Conservation (phyloP, 768 basidiomycete genomes). For the Gelatoporia subvermispora region DNA sequence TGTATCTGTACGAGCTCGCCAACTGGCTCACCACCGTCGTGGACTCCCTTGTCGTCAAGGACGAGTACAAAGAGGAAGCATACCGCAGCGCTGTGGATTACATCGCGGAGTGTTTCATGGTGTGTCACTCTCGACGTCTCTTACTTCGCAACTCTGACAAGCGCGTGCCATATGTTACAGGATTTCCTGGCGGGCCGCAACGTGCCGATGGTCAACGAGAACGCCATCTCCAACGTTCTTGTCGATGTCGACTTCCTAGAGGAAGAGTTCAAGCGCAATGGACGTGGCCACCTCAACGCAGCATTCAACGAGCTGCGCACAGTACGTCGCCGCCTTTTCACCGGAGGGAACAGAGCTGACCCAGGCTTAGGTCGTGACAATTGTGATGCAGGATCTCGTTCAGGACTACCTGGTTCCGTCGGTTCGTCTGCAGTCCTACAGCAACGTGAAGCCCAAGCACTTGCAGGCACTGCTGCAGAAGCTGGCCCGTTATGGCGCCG, state of each 20-base stretch:
- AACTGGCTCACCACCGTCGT: constrained; percentile 97
- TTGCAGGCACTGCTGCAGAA: constrained; percentile 77
- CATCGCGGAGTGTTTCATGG: constrained; percentile 86
- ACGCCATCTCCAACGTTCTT: constrained; percentile 80
- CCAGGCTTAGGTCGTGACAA: constrained; percentile 53
- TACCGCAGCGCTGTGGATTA: constrained; percentile 87
- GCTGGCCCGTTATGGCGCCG: constrained; percentile 61
- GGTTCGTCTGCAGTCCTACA: constrained; percentile 62
- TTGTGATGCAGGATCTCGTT: constrained; percentile 68
- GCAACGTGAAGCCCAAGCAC: constrained; percentile 62
- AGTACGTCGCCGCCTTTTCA: constrained; percentile 40
- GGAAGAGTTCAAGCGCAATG: constrained; percentile 75
- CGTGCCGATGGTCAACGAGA: constrained; percentile 79
- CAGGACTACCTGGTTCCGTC: constrained; percentile 75
- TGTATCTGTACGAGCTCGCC: constrained; percentile 91
- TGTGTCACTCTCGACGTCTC: constrained; percentile 41
- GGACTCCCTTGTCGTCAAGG: constrained; percentile 81
- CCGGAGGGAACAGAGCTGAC: constrained; percentile 5
- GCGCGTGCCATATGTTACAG: constrained; percentile 34
- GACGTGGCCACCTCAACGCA: constrained; percentile 60
- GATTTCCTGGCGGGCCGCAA: constrained; percentile 74
- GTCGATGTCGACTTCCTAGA: constrained; percentile 88
- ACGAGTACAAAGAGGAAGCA: constrained; percentile 82
- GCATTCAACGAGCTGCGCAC: constrained; percentile 78
- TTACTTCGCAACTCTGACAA: neutral